Percentiles rank a stretch among this genome's conserved stretches.
phyloP scores from a whole-genome alignment of 1,284 basidiomycete species.

The Heterobasidion parviporum region DNA sequence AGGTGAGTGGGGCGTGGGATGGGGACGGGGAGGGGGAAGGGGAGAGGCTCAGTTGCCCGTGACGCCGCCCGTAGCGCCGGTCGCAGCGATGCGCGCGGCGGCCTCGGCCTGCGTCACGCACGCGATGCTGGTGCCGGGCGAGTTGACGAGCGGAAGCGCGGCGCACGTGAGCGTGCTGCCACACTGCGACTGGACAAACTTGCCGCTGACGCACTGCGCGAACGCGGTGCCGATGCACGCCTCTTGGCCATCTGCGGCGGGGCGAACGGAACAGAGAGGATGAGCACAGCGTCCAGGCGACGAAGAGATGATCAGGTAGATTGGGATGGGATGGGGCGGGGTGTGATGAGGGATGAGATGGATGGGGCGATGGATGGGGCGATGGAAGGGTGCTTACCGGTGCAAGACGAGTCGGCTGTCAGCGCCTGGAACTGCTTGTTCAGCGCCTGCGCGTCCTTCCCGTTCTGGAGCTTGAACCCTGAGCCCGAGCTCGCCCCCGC shows the following conservation, averaged over 20 bases:
- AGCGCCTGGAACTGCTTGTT: conserved; percentile 41
- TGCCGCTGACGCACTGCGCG: conserved; percentile 35
- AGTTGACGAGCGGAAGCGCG: conserved; percentile 54
- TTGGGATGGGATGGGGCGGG: background rate
- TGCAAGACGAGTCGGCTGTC: conserved; percentile 31
- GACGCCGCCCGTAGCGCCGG: conserved; percentile 36
- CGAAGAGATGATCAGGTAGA: background rate
- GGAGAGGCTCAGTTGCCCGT: conserved; percentile 13
- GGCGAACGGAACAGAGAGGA: background rate
- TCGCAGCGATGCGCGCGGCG: conserved; percentile 38
- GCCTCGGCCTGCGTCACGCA: conserved; percentile 47
- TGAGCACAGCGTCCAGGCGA: background rate
- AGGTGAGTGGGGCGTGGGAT: background rate
- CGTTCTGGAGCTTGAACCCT: conserved; percentile 34
- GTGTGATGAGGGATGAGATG: background rate
- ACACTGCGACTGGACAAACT: conserved; percentile 36
- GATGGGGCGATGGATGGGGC: background rate
- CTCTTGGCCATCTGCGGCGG: conserved; percentile 28
- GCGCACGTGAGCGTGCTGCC: conserved; percentile 33
- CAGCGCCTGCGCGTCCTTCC: conserved; percentile 38
- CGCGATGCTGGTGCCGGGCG: conserved; percentile 43
- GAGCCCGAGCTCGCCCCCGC: conserved; percentile 2
- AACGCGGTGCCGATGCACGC: conserved; percentile 26
- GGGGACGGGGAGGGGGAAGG: background rate
- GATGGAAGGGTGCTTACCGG: conserved; percentile 12